Conservation (phyloP, 2,329 filamentous ascomycete genomes). For the Neoascochyta sp. region DNA sequence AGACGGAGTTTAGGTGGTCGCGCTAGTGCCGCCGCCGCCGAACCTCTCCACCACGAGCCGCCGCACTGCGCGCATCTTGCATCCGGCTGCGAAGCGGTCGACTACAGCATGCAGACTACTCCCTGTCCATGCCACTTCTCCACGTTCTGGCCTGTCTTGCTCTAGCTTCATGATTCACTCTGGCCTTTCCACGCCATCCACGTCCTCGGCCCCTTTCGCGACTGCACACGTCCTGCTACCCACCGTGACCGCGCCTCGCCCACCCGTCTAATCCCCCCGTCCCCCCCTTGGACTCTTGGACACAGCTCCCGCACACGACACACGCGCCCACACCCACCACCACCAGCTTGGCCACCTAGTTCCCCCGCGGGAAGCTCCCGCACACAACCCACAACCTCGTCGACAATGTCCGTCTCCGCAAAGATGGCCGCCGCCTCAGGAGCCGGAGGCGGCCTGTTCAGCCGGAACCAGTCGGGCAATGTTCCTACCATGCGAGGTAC, state of each 20-base stretch:
- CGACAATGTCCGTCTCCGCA: constrained; percentile 25
- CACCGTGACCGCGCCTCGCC: constrained; percentile 13
- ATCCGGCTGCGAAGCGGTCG: constrained; percentile 22
- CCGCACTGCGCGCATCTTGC: constrained; percentile 20
- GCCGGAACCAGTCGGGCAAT: constrained; percentile 42
- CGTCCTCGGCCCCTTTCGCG: constrained; percentile 21
- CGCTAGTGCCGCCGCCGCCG: constrained; percentile 1
- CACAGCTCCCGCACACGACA: no score
- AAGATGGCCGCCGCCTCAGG: constrained; percentile 40
- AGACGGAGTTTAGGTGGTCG: constrained; percentile 4
- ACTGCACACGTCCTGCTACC: constrained; percentile 13
- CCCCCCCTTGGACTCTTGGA: no score
- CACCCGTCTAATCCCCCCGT: constrained; percentile 25
- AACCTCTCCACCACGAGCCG: constrained; percentile 17
- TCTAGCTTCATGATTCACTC: constrained; percentile 16
- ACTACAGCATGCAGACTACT: constrained; percentile 18
- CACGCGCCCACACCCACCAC: constrained; percentile 4
- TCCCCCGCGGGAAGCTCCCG: constrained; percentile 33
- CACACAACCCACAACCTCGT: constrained; percentile 19
- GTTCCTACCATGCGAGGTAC: constrained; percentile 42
- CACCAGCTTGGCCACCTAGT: constrained; percentile 25
- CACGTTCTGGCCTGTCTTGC: constrained; percentile 4
- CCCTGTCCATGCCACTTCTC: constrained; percentile 7
- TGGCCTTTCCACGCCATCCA: constrained; percentile 7
- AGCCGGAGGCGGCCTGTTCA: constrained; percentile 40